Base-by-base conservation (phyloP, 768 basidiomycete species). In the Arthromyces matolae region DNA sequence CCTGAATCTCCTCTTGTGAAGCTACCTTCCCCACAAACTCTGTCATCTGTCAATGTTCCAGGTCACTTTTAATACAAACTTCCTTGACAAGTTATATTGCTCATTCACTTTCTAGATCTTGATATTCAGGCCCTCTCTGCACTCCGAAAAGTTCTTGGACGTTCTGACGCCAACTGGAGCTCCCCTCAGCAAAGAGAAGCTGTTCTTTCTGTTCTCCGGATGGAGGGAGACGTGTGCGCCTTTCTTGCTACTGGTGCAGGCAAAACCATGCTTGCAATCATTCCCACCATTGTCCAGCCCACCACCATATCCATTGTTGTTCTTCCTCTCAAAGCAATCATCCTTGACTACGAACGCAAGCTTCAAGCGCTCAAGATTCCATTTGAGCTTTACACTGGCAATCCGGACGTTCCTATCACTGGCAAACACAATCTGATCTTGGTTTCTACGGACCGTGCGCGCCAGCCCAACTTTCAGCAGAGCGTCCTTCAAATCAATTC, bases 221-320 rank as follows among this genome's bases (percentile, higher is more conserved):
- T 4, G 3, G 1, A 36, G 4, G 5, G 1, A 2, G 46, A 47
- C 34, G 46, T 47, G 3, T 41, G 38, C 6, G 31, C 31, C 8
- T 13, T 40, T 3, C 8, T 47, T 7, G 8, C 31, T 0, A 47
- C 46, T 27, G 46, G 38, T 6, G 29, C 38, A 8, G 46, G 38
- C 0, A 47, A 47, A 3, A 47, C 46, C 0, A 41, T 47, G 38
- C 22, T 47, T 3, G 46, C 38, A 6, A n/a, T 47, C n/a, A 37
- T 39, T 3, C 7, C 39, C 0, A 7, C 25, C 0, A 5, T 41
- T 1, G 46, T 40, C n/a, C n/a, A n/a, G n/a, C n/a, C n/a, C n/a
- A n/a, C n/a, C n/a, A n/a, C n/a, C n/a, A 39, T 34, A 0, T 33
- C 46, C 5, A 35, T 45, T 0, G 44, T 37, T 1, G 10, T 45